Conservation (phyloP, 345 rosid species). For the Abelmoschus esculentus region DNA sequence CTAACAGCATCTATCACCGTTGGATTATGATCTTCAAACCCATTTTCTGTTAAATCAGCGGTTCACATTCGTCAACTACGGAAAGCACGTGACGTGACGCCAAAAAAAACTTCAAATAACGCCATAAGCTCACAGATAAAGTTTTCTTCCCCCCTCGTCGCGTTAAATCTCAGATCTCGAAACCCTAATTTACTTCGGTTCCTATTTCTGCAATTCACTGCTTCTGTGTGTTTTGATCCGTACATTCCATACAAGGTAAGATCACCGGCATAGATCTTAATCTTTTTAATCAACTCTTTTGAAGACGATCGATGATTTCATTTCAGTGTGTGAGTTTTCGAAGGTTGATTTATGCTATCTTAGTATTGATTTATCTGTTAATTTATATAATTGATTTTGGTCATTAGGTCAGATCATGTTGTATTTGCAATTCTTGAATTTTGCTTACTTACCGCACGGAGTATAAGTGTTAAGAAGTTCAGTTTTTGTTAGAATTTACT, state of each 20-base stretch:
- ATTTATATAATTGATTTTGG: neutral
- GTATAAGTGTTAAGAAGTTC: neutral
- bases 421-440: neutral
- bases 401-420: neutral
- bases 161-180: neutral
- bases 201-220: neutral
- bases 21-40: neutral
- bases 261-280: neutral
- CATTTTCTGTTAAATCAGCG: conserved; percentile 12
- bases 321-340: neutral
- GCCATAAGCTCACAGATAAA: too few species aligned
- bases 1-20: neutral
- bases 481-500: neutral
- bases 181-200: neutral
- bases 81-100: neutral
- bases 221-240: neutral
- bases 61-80: conserved; percentile 9
- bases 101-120: neutral
- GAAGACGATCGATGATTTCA: neutral
- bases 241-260: neutral
- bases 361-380: neutral
- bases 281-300: neutral
- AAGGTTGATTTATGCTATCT: neutral
- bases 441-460: neutral
- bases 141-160: neutral